Base-by-base conservation (phyloP, 192 early-diverging fungal genomes). In the Backusella luteola region DNA sequence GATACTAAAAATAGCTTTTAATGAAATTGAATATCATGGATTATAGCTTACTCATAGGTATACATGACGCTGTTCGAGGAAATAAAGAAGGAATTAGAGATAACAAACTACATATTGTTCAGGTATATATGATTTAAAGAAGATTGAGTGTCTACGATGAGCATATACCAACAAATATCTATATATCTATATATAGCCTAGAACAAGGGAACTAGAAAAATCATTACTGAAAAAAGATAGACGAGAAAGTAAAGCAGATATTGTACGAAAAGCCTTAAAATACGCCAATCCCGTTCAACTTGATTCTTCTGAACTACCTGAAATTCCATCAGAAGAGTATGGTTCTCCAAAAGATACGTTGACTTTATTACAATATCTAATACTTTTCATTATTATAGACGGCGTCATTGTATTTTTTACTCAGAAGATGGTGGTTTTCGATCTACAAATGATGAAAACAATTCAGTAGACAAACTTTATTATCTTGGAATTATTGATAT, bases 401-500 rank as follows among this genome's bases (percentile, higher is more conserved):
- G 93, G 63, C 79, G 89, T 11, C 84, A 91, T 76, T 96, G 92
- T 76, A 81, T 95, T 53, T 98, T 98, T 83, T 97, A 97, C 75
- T 89, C 89, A 35, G 96, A 99, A 56, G 87, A 96, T 67, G 97
- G 97, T 71, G 98, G 98, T 4, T 94, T 95, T 72, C 82, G 87
- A 35, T 88, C 95, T 32, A 93, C 96, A 2, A 91, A 93, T 75
- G 86, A 90, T 66, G 71, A 85, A 53, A 91, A 97, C 78, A 79
- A 89, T 56, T 8, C 42, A 19, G 19, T 42, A 42, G 86, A 90
- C 66, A 85, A 92, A 56, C 85, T 97, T 6, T 99, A 99, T 85
- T 97, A 96, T 80, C 86, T 98, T 66, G 96, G 97, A 6, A 90
- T 98, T 72, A 98, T 99, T 69, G 98, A 99, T 77, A 98, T 99